phyloP scores from a whole-genome alignment of 2,329 filamentous ascomycete species.

The Thelonectria blattea region DNA sequence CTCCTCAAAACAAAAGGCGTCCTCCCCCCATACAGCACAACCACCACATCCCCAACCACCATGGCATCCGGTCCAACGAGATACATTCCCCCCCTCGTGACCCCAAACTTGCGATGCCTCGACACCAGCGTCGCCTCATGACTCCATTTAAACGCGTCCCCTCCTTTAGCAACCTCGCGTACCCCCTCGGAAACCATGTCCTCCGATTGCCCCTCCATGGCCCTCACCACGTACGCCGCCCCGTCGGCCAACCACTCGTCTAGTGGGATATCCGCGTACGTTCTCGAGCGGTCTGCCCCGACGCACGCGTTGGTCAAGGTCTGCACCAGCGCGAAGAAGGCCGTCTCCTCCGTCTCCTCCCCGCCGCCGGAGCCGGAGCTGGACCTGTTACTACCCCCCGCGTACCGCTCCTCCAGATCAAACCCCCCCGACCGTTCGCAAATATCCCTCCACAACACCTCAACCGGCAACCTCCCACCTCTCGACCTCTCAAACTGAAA shows the following conservation, averaged over 20 bases:
- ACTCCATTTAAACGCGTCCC: constrained; percentile 44
- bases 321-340: constrained; percentile 44
- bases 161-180: constrained; percentile 35
- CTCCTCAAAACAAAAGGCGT: constrained; percentile 42
- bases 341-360: constrained; percentile 29
- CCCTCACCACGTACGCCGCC: constrained; percentile 42
- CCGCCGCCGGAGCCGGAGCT: too few species aligned
- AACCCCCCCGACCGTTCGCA: constrained; percentile 33
- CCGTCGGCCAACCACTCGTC: constrained; percentile 41
- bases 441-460: constrained; percentile 40
- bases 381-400: constrained; percentile 15
- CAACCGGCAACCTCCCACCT: constrained; percentile 32
- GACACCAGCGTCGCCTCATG: constrained; percentile 44
- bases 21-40: constrained; percentile 42
- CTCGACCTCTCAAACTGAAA: constrained; percentile 38
- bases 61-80: constrained; percentile 43
- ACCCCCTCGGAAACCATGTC: constrained; percentile 30
- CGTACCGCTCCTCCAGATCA: constrained; percentile 36
- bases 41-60: constrained; percentile 40
- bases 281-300: constrained; percentile 37
- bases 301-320: constrained; percentile 44
- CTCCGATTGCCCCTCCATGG: constrained; percentile 12
- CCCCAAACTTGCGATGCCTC: constrained; percentile 42
- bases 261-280: constrained; percentile 34
- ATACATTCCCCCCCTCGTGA: constrained; percentile 41